phyloP scores from a whole-genome alignment of 768 basidiomycete genomes.

The Krasilnikovozyma curviuscula region DNA sequence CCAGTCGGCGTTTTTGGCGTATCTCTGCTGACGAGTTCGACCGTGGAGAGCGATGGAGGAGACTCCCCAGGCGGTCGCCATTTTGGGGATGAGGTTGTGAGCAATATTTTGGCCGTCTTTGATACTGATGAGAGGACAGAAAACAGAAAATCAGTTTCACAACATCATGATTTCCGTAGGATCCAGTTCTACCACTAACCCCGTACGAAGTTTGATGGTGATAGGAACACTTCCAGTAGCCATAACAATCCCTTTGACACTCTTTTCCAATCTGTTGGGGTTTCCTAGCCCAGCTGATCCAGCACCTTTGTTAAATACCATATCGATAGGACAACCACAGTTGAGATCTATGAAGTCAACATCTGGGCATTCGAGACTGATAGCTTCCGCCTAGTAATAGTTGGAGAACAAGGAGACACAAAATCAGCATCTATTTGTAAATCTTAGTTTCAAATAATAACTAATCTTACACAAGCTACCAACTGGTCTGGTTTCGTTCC shows the following conservation, averaged over 20 bases:
- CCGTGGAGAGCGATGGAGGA: slow-evolving; percentile 61
- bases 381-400: slow-evolving; percentile 37
- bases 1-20: slow-evolving; percentile 47
- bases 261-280: slow-evolving; percentile 62
- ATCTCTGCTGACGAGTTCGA: slow-evolving; percentile 81
- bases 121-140: slow-evolving; percentile 51
- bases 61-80: slow-evolving; percentile 39
- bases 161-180: too few species aligned
- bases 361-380: slow-evolving; percentile 46
- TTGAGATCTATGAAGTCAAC: slow-evolving; percentile 90
- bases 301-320: slow-evolving; percentile 78
- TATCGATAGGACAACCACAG: slow-evolving; percentile 59
- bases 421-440: background rate
- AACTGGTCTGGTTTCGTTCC: slow-evolving; percentile 41
- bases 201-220: background rate
- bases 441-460: background rate
- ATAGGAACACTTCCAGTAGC: background rate
- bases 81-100: slow-evolving; percentile 75
- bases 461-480: background rate
- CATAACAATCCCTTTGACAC: slow-evolving; percentile 57
- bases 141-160: background rate
- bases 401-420: background rate
- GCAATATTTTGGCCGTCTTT: slow-evolving; percentile 63
- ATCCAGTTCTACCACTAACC: too few species aligned
- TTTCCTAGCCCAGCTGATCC: slow-evolving; percentile 75